phyloP scores from a whole-genome alignment of 441 rosid species.

The Dalechampia spathulata region DNA sequence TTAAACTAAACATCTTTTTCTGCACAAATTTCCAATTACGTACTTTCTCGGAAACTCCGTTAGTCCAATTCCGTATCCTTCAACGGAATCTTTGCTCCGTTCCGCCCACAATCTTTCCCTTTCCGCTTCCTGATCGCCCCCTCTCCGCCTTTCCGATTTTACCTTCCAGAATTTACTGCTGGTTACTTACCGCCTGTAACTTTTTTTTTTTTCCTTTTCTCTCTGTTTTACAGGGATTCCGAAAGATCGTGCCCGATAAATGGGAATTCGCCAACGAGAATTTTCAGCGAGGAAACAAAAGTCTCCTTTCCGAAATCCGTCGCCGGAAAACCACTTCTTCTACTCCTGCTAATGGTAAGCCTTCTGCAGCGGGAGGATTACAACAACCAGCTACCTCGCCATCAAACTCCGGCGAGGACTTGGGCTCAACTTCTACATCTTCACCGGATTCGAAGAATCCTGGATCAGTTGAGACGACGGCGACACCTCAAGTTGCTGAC shows the following conservation, averaged over 20 bases:
- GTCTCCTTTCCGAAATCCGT: constrained; percentile 58
- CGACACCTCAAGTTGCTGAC: constrained; percentile 31
- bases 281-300: constrained; percentile 61
- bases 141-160: background rate
- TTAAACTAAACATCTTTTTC: too few relatives aligned
- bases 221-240: constrained; percentile 53
- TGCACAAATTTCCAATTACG: background rate
- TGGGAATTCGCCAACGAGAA: constrained; percentile 93
- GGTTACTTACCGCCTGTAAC: background rate
- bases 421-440: constrained; percentile 52
- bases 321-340: constrained; percentile 53
- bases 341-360: constrained; percentile 23
- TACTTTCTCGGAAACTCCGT: background rate
- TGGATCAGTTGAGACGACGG: constrained; percentile 34
- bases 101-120: background rate
- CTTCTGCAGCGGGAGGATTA: constrained; percentile 15
- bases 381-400: constrained; percentile 24
- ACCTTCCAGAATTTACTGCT: background rate
- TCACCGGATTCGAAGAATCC: constrained; percentile 33
- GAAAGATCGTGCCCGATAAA: constrained; percentile 82
- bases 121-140: too few relatives aligned
- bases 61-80: background rate
- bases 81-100: background rate
- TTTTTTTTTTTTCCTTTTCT: background rate
- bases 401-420: constrained; percentile 47